Evolutionary conservation across 345 rosid species (phyloP), one percentile per base, ranked within the genome.

Genomic region (Conringia planisiliqua): DNA sequence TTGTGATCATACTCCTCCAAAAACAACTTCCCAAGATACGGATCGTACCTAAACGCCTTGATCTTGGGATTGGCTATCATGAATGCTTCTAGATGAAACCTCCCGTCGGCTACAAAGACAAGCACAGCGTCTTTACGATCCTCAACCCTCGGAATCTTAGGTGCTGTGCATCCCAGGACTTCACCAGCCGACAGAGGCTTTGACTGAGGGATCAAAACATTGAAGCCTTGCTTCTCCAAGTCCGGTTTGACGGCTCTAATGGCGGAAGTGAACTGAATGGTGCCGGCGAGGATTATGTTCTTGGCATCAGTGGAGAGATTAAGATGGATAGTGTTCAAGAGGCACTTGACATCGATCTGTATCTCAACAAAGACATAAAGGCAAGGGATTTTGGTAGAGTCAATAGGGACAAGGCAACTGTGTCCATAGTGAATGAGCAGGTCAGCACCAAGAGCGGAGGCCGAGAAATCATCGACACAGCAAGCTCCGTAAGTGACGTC

Each of bases 401-500:
- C 95, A 0, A 91, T 89, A 6, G 97, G 98, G 4, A 94, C 96
- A 24, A 94, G 85, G 64, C 98, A 94, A 44, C 97, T 90, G 58
- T 91, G 98, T 16, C 98, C 98, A 59, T 90, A 94, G 66, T 91
- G 98, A 42, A 94, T 89, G 8, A 94, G 83, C 56, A 94, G 82
- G 75, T 94, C 97, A 10, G 97, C 95, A 6, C 85, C 82, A 11
- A 94, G 83, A 3, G 98, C 89, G 48, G 73, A 16, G 36, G 98
- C 95, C 0, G 97, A 82, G 77, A 85, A 82, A 79, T 91, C 98
- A 52, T 94, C 97, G 26, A 90, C 85, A 81, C 99, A 95, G 75
- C 97, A 95, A 5, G 97, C 99, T 14, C 97, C 97, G 59, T 88
- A 94, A 18, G 98, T 90, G 14, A 92, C 97, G 67, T 90, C 97